Conservation (phyloP, 352 stramenopile genomes). For the Thraustochytrium sp. region DNA sequence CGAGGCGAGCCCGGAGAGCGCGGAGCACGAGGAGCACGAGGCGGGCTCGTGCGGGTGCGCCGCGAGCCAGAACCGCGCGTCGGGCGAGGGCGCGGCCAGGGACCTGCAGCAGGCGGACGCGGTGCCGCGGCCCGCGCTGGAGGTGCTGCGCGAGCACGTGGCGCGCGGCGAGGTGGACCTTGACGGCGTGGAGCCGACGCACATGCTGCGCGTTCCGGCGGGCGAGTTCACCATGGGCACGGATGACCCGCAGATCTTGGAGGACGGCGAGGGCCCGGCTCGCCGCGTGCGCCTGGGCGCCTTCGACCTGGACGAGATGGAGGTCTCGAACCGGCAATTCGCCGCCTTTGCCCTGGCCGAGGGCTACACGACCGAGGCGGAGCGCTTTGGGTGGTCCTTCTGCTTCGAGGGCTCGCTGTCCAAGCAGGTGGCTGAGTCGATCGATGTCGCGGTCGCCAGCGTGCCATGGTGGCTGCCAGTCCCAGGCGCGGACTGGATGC, state of each 20-base stretch:
- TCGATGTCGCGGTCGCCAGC: constrained; percentile 48
- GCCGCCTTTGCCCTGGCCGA: constrained; percentile 62
- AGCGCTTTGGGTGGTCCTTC: constrained; percentile 68
- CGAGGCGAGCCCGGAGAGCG: neutral
- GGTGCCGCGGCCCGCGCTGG: too few species aligned
- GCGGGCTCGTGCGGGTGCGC: too few species aligned
- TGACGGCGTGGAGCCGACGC: neutral
- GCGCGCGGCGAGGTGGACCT: neutral
- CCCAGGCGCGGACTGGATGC: constrained; percentile 60
- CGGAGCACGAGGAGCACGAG: neutral
- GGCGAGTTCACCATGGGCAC: constrained; percentile 42
- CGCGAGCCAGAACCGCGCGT: too few species aligned
- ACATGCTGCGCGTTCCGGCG: constrained; percentile 4
- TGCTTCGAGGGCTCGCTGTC: constrained; percentile 54
- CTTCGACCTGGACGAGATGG: constrained; percentile 41
- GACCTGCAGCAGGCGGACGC: too few species aligned
- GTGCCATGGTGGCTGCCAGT: constrained; percentile 61
- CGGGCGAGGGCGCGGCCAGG: too few species aligned
- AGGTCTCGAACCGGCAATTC: constrained; percentile 61
- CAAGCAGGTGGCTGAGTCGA: constrained; percentile 46
- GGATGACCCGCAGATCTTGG: constrained; percentile 32
- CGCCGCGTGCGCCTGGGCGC: neutral
- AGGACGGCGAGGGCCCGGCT: constrained; percentile 36
- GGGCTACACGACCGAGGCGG: constrained; percentile 64
- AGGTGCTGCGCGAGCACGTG: neutral